These are phyloP conservation scores for Pseudogymnoascus sp. DNA, from an alignment of 2,329 filamentous ascomycete species.

Conservation along the genomic window DNA sequence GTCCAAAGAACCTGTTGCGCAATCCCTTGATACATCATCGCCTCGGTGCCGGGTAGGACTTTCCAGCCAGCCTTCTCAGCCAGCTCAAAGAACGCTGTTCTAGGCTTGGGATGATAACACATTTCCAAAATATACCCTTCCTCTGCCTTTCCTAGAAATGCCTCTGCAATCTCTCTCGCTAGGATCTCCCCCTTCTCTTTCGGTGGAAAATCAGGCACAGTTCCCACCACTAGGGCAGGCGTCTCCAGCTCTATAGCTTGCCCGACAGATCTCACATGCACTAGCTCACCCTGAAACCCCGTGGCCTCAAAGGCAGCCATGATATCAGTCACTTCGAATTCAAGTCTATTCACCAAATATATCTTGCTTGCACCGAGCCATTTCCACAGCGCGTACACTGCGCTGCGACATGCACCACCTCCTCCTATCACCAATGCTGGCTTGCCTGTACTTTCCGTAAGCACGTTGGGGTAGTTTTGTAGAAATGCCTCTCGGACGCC, in stretches of 20 bases:
- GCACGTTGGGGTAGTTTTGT: slow-evolving; percentile 23
- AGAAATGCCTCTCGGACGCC: slow-evolving; percentile 55
- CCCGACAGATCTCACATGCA: slow-evolving; percentile 17
- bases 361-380: slow-evolving; percentile 16
- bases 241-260: slow-evolving; percentile 13
- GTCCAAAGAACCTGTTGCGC: slow-evolving; percentile 26
- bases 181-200: slow-evolving; percentile 17
- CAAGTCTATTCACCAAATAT: slow-evolving; percentile 20
- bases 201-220: slow-evolving; percentile 20
- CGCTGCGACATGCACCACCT: slow-evolving; percentile 66
- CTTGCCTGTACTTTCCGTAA: slow-evolving; percentile 38
- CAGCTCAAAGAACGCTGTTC: slow-evolving; percentile 22
- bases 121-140: slow-evolving; percentile 25
- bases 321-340: slow-evolving; percentile 17
- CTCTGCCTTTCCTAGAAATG: slow-evolving; percentile 16
- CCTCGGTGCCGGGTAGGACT: slow-evolving; percentile 23
- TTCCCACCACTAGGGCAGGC: slow-evolving; percentile 17
- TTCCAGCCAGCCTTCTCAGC: slow-evolving; percentile 19
- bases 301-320: slow-evolving; percentile 15
- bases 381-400: slow-evolving; percentile 54
- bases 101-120: slow-evolving; percentile 26
- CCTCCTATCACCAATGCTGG: slow-evolving; percentile 59
- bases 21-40: slow-evolving; percentile 28
- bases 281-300: slow-evolving; percentile 16
- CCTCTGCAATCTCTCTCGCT: slow-evolving; percentile 17